phyloP scores from a whole-genome alignment of 2,329 filamentous ascomycete species.

The Clonostachys rhizophaga region DNA sequence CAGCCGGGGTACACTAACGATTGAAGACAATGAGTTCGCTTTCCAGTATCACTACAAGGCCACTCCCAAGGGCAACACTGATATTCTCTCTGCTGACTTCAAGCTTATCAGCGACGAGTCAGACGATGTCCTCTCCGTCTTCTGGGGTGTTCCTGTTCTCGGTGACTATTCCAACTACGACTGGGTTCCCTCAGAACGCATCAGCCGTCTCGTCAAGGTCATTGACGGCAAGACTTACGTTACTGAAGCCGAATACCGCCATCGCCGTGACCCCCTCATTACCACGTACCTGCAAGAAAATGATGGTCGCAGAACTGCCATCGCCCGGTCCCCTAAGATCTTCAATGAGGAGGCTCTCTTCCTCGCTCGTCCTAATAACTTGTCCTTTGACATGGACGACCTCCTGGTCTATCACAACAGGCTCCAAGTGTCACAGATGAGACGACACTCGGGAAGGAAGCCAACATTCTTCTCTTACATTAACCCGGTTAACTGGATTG shows the following conservation, averaged over 20 bases:
- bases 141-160: constrained; percentile 22
- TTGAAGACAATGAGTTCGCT: constrained; percentile 17
- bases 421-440: constrained; percentile 16
- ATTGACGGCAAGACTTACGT: constrained; percentile 15
- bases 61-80: constrained; percentile 19
- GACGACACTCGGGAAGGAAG: constrained; percentile 8
- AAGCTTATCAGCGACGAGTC: constrained; percentile 8
- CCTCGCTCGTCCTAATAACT: constrained; percentile 15
- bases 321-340: constrained; percentile 13
- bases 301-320: constrained; percentile 8
- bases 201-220: constrained; percentile 22
- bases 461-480: constrained; percentile 12
- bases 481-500: constrained; percentile 14
- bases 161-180: constrained; percentile 17
- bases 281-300: constrained; percentile 18
- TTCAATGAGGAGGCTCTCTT: constrained; percentile 20
- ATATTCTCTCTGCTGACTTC: constrained; percentile 24
- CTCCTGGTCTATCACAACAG: constrained; percentile 23
- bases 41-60: constrained; percentile 28
- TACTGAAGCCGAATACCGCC: constrained; percentile 24
- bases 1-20: constrained; percentile 17
- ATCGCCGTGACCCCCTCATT: constrained; percentile 27
- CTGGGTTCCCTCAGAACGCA: constrained; percentile 26
- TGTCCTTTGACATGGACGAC: constrained; percentile 25
- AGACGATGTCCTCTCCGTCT: constrained; percentile 21